phyloP scores from a whole-genome alignment of 2,329 filamentous ascomycete species.

The Daldinia sp. region DNA sequence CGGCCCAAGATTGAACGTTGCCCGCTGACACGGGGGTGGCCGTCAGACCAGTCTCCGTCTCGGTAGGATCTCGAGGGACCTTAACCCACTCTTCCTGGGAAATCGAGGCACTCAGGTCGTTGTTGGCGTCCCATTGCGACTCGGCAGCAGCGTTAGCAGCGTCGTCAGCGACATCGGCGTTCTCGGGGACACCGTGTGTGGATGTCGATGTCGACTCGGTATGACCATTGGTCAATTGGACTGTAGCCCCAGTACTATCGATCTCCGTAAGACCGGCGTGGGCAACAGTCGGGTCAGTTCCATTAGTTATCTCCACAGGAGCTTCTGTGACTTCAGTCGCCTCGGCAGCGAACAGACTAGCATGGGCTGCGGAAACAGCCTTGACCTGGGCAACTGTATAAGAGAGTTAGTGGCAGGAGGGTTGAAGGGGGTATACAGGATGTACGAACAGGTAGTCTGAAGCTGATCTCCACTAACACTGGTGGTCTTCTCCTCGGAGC shows the following conservation, averaged over 20 bases:
- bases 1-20: slow-evolving; percentile 80
- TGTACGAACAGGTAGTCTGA: slow-evolving; percentile 76
- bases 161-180: slow-evolving; percentile 64
- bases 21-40: slow-evolving; percentile 69
- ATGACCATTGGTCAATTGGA: slow-evolving; percentile 58
- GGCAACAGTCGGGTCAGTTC: slow-evolving; percentile 74
- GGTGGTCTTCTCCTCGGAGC: slow-evolving; percentile 73
- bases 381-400: slow-evolving; percentile 69
- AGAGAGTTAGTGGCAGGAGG: slow-evolving; percentile 41
- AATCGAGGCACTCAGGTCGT: slow-evolving; percentile 59
- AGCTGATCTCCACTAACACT: slow-evolving; percentile 75
- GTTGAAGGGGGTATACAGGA: not conserved
- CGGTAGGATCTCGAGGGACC: slow-evolving; percentile 76
- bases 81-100: slow-evolving; percentile 79
- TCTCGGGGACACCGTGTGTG: slow-evolving; percentile 58
- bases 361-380: slow-evolving; percentile 66
- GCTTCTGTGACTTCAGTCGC: slow-evolving; percentile 53
- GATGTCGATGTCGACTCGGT: slow-evolving; percentile 53
- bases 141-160: slow-evolving; percentile 72
- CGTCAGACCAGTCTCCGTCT: slow-evolving; percentile 76
- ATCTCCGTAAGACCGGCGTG: slow-evolving; percentile 77
- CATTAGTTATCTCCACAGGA: slow-evolving; percentile 51
- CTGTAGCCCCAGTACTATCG: slow-evolving; percentile 60
- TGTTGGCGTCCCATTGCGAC: slow-evolving; percentile 71
- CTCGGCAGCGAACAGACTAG: slow-evolving; percentile 52